Evolutionary conservation across 176 grass and related monocot species (phyloP), one percentile per base, ranked within the genome.

Genomic region (Ensete ventricosum): DNA sequence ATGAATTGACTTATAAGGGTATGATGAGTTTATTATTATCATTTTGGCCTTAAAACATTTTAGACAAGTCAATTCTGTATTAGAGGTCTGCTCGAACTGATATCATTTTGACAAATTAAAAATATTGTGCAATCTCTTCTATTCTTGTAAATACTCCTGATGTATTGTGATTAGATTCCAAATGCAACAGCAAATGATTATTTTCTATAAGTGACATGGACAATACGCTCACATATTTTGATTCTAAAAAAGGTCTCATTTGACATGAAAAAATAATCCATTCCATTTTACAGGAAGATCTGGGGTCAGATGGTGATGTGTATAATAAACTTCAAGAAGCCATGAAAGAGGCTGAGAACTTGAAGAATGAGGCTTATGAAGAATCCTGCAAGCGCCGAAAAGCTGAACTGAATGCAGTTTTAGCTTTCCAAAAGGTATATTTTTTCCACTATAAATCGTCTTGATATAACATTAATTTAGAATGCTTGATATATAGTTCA

Each of bases 301-400:
- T 52, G 11, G 74, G 81, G 27, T 23, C 77, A 64, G 51, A 97
- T 81, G 74, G 19, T 67, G 67, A 83, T 53, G 20, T 80, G 62
- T 78, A 83, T 75, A 62, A 72, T 24, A 82, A 82, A 52, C 77
- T 79, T 60, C 77, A 89, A 59, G 82, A 87, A 71, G 75, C 73
- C 54, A 77, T 78, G 27, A 82, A 52, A 73, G 78, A 87, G 74
- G 84, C 77, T 26, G 52, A 87, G 78, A 80, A 20, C 54, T 84
- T 69, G 69, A 82, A 88, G 52, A 78, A 79, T 71, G 80, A 85
- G 62, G 55, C 26, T 26, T 76, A 75, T 49, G 80, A 87, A 83
- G 86, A 96, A 82, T 84, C 51, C 19, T 83, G 69, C 25, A 91
- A 82, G 87, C 85, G 77, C 27, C 88, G 54, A 81, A 88, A 84